Percentiles rank a stretch among this genome's conserved stretches.
Conservation (phyloP, 2,329 filamentous ascomycete species). For the Paecilomyces variotii region DNA sequence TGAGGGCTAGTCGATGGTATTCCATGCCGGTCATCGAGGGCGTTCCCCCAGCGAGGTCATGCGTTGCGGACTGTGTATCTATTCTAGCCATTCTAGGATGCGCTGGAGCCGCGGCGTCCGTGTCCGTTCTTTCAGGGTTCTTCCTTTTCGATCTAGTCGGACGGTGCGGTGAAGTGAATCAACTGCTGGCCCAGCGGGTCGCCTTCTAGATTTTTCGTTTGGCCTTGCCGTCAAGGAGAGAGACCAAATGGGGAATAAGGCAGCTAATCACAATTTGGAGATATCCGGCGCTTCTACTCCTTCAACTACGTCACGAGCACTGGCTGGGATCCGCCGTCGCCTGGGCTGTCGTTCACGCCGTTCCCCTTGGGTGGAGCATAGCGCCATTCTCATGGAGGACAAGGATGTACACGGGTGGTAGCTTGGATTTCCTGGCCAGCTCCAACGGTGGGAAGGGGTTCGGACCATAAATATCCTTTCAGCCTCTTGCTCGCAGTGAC, state of each 20-base stretch:
- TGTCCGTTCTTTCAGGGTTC: background rate
- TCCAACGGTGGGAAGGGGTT: background rate
- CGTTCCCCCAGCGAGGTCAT: background rate
- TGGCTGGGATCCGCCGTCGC: background rate
- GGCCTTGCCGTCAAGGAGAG: background rate
- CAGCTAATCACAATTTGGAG: background rate
- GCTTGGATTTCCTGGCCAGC: background rate
- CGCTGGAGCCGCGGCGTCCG: background rate
- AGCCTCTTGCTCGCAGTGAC: background rate
- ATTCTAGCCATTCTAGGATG: background rate
- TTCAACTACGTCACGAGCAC: background rate
- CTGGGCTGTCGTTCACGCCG: background rate
- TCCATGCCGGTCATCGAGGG: background rate
- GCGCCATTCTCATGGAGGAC: background rate
- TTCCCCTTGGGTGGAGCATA: background rate
- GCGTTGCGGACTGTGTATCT: background rate
- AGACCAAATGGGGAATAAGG: background rate
- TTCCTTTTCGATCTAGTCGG: background rate
- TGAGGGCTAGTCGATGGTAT: background rate
- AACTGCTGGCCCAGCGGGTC: background rate
- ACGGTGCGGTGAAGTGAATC: background rate
- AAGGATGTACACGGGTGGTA: background rate
- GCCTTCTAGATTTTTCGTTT: conserved; percentile 1
- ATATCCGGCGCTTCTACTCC: background rate
- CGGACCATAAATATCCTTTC: background rate